phyloP scores from a whole-genome alignment of 192 early-diverging fungal genomes.

The Coemansia reversa region DNA sequence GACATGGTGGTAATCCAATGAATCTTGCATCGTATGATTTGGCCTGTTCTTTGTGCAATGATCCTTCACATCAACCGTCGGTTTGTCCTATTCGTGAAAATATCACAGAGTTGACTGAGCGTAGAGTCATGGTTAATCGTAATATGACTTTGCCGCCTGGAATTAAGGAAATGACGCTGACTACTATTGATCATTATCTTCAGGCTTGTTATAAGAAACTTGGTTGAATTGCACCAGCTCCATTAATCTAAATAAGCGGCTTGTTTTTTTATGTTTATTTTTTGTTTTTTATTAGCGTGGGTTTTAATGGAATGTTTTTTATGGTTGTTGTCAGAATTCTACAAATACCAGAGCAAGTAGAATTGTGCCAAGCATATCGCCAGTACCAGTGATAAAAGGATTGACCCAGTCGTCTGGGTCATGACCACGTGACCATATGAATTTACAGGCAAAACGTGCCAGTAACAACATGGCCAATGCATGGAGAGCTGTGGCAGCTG shows the following conservation, averaged over 20 bases:
- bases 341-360: conserved; percentile 57
- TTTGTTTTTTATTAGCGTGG: too few relatives aligned
- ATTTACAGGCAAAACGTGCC: conserved; percentile 57
- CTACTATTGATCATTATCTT: conserved; percentile 19
- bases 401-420: conserved; percentile 73
- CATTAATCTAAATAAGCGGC: too few relatives aligned
- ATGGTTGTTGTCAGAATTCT: too few relatives aligned
- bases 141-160: conserved; percentile 7
- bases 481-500: conserved; percentile 58
- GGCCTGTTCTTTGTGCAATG: conserved; percentile 22
- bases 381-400: conserved; percentile 61
- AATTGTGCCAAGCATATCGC: conserved; percentile 68
- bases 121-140: conserved; percentile 11
- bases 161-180: conserved; percentile 18
- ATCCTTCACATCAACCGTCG: conserved; percentile 8
- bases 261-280: too few relatives aligned
- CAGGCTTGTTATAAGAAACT: not conserved
- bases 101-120: conserved; percentile 8
- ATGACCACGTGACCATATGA: conserved; percentile 68
- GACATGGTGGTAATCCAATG: too few relatives aligned
- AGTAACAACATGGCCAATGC: conserved; percentile 58
- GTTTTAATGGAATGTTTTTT: too few relatives aligned
- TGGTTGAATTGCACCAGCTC: not conserved
- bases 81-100: conserved; percentile 3
- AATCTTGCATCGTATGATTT: conserved; percentile 12